Percentiles rank a stretch among this genome's conserved stretches.
Conservation (phyloP, 179 eudicot genomes). For the Beta macrorhiza region DNA sequence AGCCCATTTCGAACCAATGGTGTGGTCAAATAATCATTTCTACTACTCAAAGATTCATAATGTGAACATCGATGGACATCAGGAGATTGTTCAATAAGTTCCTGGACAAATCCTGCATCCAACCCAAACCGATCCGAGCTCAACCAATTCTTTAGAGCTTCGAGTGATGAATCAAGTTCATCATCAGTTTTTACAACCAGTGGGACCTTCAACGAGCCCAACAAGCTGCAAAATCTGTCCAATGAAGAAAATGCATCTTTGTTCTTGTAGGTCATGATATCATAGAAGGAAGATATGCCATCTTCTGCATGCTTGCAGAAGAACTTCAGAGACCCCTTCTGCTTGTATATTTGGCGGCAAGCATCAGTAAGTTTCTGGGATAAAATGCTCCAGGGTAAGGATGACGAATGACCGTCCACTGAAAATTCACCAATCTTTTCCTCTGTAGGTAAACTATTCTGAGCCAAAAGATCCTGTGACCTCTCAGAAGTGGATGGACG, state of each 20-base stretch:
- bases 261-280: constrained; percentile 26
- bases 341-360: constrained; percentile 49
- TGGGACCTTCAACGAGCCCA: constrained; percentile 53
- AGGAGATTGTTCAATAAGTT: constrained; percentile 78
- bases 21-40: constrained; percentile 44
- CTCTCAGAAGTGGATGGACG: constrained; percentile 22
- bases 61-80: constrained; percentile 46
- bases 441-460: constrained; percentile 32
- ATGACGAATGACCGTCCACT: constrained; percentile 63
- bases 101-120: constrained; percentile 84
- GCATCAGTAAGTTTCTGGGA: constrained; percentile 50
- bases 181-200: constrained; percentile 37
- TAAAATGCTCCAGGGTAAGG: constrained; percentile 55
- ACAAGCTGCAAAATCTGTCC: constrained; percentile 52
- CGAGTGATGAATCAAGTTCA: constrained; percentile 45
- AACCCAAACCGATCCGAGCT: constrained; percentile 77
- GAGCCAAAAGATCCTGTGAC: constrained; percentile 21
- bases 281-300: constrained; percentile 33
- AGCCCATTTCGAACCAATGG: constrained; percentile 76
- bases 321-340: constrained; percentile 48
- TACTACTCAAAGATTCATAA: constrained; percentile 52
- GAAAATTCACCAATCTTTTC: constrained; percentile 65
- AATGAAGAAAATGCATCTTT: constrained; percentile 41
- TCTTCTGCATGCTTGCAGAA: constrained; percentile 59
- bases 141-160: constrained; percentile 59